Base-by-base conservation (phyloP, 2,329 filamentous ascomycete genomes). In the Madurella mycetomatis region DNA sequence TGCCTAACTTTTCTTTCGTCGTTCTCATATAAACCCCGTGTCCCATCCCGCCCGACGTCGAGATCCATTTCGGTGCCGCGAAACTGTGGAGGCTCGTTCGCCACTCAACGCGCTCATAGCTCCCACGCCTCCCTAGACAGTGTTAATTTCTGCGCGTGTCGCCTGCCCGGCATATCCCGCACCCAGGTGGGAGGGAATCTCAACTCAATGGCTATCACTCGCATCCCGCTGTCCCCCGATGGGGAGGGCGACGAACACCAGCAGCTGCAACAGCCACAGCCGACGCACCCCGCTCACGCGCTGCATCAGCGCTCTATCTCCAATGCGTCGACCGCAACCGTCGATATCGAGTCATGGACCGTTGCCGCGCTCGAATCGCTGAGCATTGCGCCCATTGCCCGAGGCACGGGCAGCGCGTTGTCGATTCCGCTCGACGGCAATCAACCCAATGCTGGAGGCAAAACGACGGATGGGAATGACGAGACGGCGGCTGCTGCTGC, bases 391-490 rank as follows among this genome's bases (percentile, higher is more conserved):
- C 75, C 81, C 9, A 65, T 75, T 25, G 77, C 79, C n/a, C 76
- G 78, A 47, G 84, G 84, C 51, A 82, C 82, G 2, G 81, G 83
- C 44, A 78, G 81, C 30, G 78, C 84, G 4, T 78, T 95, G 50
- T 78, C 85, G 47, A 94, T 95, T 61, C 85, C 89, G 1, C 81
- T 95, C 50, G 88, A 95, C 69, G 82, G 83, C 31, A 60, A 64
- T 49, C 59, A 58, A 48, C 66, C 69, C 60, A 59, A 37, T 37
- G 34, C 34, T 11, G 4, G 34, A 4, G 34, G 11, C 34, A 15
- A 37, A 4, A 15, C 11, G 34, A 11, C 25, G 25, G 25, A 25
- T 7, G 25, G 25, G 25, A 25, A 25, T 7, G 25, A 25, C 25
- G 25, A 25, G 25, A 7, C 25, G 25, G 25, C 25, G 25, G 25